A percentile compares a stretch with the other conserved stretches of the same genome.
Conservation (phyloP, 2,329 filamentous ascomycete species). For the Rhinocladiella similis region DNA sequence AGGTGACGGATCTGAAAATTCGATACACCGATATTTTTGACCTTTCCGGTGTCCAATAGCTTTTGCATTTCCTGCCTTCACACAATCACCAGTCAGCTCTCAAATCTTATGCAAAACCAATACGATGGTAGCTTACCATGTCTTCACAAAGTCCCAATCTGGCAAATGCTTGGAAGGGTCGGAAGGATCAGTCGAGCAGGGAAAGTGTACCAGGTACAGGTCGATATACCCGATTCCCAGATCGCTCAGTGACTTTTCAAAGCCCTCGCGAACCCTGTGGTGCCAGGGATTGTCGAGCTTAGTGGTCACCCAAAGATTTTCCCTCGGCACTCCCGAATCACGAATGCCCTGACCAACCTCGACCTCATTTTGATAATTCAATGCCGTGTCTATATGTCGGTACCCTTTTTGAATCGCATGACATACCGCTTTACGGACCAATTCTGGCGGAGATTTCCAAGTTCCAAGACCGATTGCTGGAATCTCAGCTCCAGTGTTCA, state of each 20-base stretch:
- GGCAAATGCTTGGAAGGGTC: constrained; percentile 23
- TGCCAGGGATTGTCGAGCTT: constrained; percentile 69
- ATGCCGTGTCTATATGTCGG: constrained; percentile 57
- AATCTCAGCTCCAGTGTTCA: constrained; percentile 34
- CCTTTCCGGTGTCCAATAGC: constrained; percentile 56
- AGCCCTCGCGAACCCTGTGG: constrained; percentile 43
- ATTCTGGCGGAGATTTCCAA: constrained; percentile 28
- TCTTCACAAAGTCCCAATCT: constrained; percentile 49
- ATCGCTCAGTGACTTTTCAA: constrained; percentile 58
- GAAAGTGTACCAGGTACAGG: constrained; percentile 58
- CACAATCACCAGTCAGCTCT: background rate
- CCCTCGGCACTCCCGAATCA: constrained; percentile 71
- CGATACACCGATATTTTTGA: constrained; percentile 68
- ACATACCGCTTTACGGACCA: constrained; percentile 40
- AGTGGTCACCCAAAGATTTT: constrained; percentile 79
- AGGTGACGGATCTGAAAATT: constrained; percentile 59
- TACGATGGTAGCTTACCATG: constrained; percentile 7
- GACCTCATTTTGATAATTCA: constrained; percentile 67
- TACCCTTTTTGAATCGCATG: constrained; percentile 54
- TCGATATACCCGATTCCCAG: constrained; percentile 67
- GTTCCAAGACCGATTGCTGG: constrained; percentile 35
- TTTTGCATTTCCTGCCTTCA: constrained; percentile 63
- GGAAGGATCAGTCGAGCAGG: constrained; percentile 29
- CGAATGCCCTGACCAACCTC: constrained; percentile 78
- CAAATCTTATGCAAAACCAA: no score